Conservation (phyloP, 805 yeast genomes). For the Metschnikowia borealis region DNA sequence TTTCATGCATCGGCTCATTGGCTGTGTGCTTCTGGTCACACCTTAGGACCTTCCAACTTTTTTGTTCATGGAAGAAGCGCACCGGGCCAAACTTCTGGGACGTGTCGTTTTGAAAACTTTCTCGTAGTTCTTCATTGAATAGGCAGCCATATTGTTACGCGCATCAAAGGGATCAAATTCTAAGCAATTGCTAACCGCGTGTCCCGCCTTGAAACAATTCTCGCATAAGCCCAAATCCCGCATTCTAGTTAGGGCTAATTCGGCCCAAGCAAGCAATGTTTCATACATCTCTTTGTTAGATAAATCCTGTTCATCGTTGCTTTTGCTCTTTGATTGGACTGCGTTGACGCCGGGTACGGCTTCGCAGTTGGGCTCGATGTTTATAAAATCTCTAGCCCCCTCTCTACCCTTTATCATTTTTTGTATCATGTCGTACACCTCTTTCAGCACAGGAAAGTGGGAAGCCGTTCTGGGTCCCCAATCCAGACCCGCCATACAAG, state of each 20-base stretch:
- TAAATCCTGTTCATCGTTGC: too few relatives aligned
- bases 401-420: background rate
- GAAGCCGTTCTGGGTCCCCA: background rate
- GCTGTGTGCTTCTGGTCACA: too few relatives aligned
- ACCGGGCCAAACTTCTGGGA: background rate
- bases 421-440: background rate
- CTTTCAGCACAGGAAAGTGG: background rate
- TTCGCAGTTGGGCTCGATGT: background rate
- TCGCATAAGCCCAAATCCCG: background rate
- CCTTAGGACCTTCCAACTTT: background rate
- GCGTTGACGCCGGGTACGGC: background rate
- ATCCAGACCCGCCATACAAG: background rate
- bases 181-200: background rate
- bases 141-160: background rate
- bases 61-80: background rate
- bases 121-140: background rate
- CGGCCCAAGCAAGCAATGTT: background rate
- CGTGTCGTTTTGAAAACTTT: background rate
- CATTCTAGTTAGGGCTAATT: background rate
- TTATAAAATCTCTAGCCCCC: background rate
- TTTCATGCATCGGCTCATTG: too few relatives aligned
- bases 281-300: too few relatives aligned
- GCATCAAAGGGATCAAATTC: background rate
- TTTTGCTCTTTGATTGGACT: background rate
- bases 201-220: background rate